Evolutionary conservation across 78 protist species (phyloP), one percentile per base, ranked within the genome.

Genomic region (Emiliania huxleyi): DNA sequence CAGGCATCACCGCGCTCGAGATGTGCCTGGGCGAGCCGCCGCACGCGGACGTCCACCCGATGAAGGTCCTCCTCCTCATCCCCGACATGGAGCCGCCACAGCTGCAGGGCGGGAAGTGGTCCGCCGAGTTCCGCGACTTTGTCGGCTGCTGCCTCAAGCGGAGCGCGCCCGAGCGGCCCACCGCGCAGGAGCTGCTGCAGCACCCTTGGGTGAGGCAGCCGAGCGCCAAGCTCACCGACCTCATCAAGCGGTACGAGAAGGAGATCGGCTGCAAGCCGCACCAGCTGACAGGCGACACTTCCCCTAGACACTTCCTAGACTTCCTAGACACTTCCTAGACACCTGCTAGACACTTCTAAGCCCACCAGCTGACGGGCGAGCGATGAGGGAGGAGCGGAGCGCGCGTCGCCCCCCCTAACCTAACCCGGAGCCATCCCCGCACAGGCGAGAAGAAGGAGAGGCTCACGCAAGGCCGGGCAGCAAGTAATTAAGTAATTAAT

Each of bases 11-110:
- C 19, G 99, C 99, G 19, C 91, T 98, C 43, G 99, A 98, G 79
- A 94, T 99, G 96, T 98, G 98, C 45, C 94, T 88, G 48, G 99
- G 99, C 22, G 94, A 91, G 40, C 99, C 99, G 38, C 99, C 99
- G 1, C 94, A 95, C 79, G 96, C 98, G 0, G 97, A 98, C 33
- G 46, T 95, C 48, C 97, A 96, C 75, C 99, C 98, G 56, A 97
- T 98, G 98, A 49, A 95, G 35, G 99, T 96, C 22, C 94, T 98
- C 35, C 97, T 98, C 81, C 93, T 97, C 49, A 98, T 98, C 69
- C 98, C 99, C n/a, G 45, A 91, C 12, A 0, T 96, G 95, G n/a
- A 97, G 95, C 69, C 89, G 56, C 89, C 89, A 15, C 1, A 5
- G 46, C 89, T 81, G 56, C 19, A 4, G 25, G 89, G 56, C 49